Percentiles rank a stretch among this genome's conserved stretches.
Conservation (phyloP, 108 stramenopile genomes). For the Mediolabrus comicus region DNA sequence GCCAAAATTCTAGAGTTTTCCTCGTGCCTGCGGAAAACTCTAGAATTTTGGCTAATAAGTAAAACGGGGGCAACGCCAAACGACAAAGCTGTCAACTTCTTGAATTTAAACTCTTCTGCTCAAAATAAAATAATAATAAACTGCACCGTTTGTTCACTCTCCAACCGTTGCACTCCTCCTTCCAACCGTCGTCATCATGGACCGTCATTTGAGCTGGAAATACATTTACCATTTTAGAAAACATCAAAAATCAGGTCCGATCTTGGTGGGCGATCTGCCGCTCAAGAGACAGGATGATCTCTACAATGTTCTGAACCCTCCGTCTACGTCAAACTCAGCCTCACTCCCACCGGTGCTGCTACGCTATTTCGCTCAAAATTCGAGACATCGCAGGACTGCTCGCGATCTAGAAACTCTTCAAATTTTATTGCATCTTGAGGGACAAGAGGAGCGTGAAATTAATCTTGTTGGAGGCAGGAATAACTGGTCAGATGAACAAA, state of each 20-base stretch:
- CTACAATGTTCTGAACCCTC: neutral
- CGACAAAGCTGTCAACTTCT: too few relatives aligned
- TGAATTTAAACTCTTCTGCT: too few relatives aligned
- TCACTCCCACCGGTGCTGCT: neutral
- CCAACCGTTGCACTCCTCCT: too few relatives aligned
- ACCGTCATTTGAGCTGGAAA: neutral
- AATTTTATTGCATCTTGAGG: neutral
- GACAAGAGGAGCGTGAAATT: neutral
- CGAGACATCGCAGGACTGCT: neutral
- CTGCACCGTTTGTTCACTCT: too few relatives aligned
- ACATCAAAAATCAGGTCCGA: neutral
- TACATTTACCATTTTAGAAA: neutral
- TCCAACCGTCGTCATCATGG: neutral
- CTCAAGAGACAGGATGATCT: neutral
- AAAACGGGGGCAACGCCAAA: too few relatives aligned
- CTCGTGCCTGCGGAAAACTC: too few relatives aligned
- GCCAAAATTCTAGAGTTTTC: too few relatives aligned
- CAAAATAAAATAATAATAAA: too few relatives aligned
- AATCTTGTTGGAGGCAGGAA: neutral
- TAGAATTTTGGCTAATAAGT: too few relatives aligned
- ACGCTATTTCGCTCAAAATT: too few relatives aligned
- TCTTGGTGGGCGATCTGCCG: neutral
- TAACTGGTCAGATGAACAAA: neutral
- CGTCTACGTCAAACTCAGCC: neutral
- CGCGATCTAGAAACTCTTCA: neutral